phyloP scores from a whole-genome alignment of 352 stramenopile species.

The Pythium sukuiense region DNA sequence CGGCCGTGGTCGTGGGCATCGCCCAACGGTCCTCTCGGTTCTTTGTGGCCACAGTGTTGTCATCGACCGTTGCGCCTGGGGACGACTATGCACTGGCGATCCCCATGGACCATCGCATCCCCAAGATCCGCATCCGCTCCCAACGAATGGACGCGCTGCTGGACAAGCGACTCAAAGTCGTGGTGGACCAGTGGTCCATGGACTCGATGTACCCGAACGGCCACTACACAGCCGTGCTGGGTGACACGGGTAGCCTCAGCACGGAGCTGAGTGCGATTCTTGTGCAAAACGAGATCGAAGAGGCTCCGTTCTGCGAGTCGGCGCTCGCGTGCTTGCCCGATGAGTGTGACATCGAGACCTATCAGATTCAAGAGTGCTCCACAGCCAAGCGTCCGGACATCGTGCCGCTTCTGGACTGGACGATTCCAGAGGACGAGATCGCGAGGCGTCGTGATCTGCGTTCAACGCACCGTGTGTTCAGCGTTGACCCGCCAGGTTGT shows the following conservation, averaged over 20 bases:
- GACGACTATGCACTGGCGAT: constrained; percentile 79
- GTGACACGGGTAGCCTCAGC: constrained; percentile 52
- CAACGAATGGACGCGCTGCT: constrained; percentile 72
- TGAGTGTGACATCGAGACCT: constrained; percentile 61
- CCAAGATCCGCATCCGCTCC: constrained; percentile 80
- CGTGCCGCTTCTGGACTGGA: constrained; percentile 68
- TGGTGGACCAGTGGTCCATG: constrained; percentile 75
- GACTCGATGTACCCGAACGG: constrained; percentile 81
- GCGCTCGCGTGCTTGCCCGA: constrained; percentile 83
- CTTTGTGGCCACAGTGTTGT: constrained; percentile 74
- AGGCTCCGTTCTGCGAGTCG: constrained; percentile 83
- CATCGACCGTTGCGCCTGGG: constrained; percentile 50
- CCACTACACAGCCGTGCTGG: constrained; percentile 80
- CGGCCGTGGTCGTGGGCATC: constrained; percentile 83
- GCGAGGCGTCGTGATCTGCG: constrained; percentile 66
- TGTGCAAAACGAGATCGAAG: constrained; percentile 79
- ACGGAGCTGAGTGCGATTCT: constrained; percentile 85
- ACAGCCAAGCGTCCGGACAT: constrained; percentile 64
- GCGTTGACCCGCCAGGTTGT: constrained; percentile 86
- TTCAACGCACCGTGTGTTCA: constrained; percentile 77
- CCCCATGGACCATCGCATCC: constrained; percentile 78
- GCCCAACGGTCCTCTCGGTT: constrained; percentile 67
- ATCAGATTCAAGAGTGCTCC: constrained; percentile 67
- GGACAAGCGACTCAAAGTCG: constrained; percentile 81
- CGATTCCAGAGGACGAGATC: constrained; percentile 54